A percentile compares a stretch with the other conserved stretches of the same genome.
Conservation (phyloP, 2,329 filamentous ascomycete genomes). For the Penicillium brevicompactum region DNA sequence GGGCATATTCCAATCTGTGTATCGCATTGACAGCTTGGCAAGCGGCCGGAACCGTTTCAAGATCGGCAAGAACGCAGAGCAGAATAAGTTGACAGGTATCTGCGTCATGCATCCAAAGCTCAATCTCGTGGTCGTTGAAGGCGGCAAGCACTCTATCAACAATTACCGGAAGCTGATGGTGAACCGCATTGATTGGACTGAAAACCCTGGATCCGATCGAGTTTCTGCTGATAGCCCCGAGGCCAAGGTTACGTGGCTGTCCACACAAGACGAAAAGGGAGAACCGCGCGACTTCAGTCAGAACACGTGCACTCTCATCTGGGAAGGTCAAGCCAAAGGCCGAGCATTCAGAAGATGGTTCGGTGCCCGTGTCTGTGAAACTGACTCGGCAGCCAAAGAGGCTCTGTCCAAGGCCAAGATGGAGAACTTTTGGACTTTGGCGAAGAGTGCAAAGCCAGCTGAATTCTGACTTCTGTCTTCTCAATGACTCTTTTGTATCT, state of each 20-base stretch:
- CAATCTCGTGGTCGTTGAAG: slow-evolving; percentile 88
- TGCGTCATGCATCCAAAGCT: slow-evolving; percentile 89
- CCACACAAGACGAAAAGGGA: slow-evolving; percentile 75
- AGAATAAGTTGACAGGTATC: slow-evolving; percentile 82
- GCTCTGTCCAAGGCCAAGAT: slow-evolving; percentile 78
- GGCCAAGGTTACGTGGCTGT: slow-evolving; percentile 71
- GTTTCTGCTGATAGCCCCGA: slow-evolving; percentile 60
- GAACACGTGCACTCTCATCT: slow-evolving; percentile 83
- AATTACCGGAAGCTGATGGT: slow-evolving; percentile 93
- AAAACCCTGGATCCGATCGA: slow-evolving; percentile 72
- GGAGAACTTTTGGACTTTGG: slow-evolving; percentile 92
- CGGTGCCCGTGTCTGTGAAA: slow-evolving; percentile 82
- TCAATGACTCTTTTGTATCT: slow-evolving; percentile 1
- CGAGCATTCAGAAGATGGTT: slow-evolving; percentile 85
- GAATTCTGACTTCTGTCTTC: slow-evolving; percentile 22
- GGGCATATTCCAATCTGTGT: slow-evolving; percentile 83
- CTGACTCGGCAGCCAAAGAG: slow-evolving; percentile 84
- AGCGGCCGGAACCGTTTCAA: slow-evolving; percentile 95
- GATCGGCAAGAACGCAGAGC: slow-evolving; percentile 88
- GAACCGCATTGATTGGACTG: slow-evolving; percentile 91
- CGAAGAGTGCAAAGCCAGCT: slow-evolving; percentile 63
- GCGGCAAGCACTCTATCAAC: slow-evolving; percentile 77
- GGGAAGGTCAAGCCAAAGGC: slow-evolving; percentile 84
- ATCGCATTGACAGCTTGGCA: slow-evolving; percentile 84
- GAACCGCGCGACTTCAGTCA: slow-evolving; percentile 76